A percentile compares a stretch with the other conserved stretches of the same genome.
Conservation (phyloP, 2,329 filamentous ascomycete species). For the Chrysoporthe deuterocubensis region DNA sequence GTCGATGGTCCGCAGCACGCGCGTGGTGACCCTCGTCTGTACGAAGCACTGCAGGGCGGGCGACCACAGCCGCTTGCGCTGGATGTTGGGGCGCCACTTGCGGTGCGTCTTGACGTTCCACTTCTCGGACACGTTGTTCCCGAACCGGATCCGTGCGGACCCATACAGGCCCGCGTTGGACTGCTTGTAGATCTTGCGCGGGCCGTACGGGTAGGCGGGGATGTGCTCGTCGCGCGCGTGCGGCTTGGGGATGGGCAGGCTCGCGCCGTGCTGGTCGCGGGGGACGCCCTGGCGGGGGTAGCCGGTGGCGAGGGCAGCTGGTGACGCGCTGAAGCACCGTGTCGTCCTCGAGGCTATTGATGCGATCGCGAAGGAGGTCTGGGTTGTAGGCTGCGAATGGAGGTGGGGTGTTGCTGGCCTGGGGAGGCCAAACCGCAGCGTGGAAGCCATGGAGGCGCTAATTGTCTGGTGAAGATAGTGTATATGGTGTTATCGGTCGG, state of each 20-base stretch:
- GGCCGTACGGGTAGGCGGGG: slow-evolving; percentile 74
- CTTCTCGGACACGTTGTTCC: slow-evolving; percentile 74
- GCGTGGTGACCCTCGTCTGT: slow-evolving; percentile 70
- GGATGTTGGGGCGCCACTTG: slow-evolving; percentile 76
- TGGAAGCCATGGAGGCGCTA: slow-evolving; percentile 17
- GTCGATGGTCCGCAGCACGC: slow-evolving; percentile 74
- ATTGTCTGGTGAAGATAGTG: not conserved
- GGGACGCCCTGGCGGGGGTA: slow-evolving; percentile 26
- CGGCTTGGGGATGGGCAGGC: slow-evolving; percentile 49
- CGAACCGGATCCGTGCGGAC: slow-evolving; percentile 71
- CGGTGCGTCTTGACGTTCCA: slow-evolving; percentile 73
- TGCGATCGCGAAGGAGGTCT: not conserved
- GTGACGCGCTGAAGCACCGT: slow-evolving; percentile 43
- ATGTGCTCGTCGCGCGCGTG: slow-evolving; percentile 48
- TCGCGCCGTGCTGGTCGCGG: slow-evolving; percentile 14
- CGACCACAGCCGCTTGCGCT: slow-evolving; percentile 69
- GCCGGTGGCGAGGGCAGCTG: slow-evolving; percentile 34
- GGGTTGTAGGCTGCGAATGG: not conserved
- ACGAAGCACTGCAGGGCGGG: slow-evolving; percentile 64
- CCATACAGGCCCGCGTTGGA: slow-evolving; percentile 78
- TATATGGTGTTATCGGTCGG: slow-evolving; percentile 1
- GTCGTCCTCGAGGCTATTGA: not conserved
- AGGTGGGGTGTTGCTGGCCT: slow-evolving; percentile 15
- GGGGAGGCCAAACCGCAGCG: slow-evolving; percentile 21
- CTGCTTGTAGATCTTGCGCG: slow-evolving; percentile 75